Percentiles rank a stretch among this genome's conserved stretches.
phyloP scores from a whole-genome alignment of 352 stramenopile species.

The Globisporangium irregulare region DNA sequence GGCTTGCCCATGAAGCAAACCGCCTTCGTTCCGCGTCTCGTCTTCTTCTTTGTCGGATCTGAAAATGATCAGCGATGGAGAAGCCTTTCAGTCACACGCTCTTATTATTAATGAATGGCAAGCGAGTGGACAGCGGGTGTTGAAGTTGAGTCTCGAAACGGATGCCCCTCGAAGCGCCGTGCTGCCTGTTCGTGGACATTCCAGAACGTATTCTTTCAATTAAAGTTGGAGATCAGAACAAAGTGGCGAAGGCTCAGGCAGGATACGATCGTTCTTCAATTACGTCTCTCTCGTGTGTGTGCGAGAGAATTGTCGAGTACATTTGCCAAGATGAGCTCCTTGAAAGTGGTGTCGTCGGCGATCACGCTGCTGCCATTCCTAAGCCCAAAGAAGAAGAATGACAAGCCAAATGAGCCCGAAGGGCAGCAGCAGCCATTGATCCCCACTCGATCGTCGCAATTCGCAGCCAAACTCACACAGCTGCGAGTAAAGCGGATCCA shows the following conservation, averaged over 20 bases:
- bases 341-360: background rate
- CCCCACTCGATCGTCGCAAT: background rate
- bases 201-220: background rate
- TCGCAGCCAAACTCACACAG: background rate
- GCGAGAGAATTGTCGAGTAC: background rate
- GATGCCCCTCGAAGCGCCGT: background rate
- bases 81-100: background rate
- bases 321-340: background rate
- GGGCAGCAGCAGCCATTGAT: background rate
- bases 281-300: background rate
- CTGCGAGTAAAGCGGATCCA: background rate
- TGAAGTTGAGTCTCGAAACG: background rate
- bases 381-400: background rate
- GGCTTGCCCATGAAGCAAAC: background rate
- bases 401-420: background rate
- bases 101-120: too few species aligned
- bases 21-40: background rate
- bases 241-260: background rate
- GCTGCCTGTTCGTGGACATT: background rate
- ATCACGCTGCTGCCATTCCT: constrained; percentile 17
- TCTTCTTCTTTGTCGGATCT: background rate
- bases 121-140: background rate
- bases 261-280: too few species aligned
- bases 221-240: background rate
- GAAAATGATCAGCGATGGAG: background rate